Evolutionary conservation across 352 stramenopile genomes (phyloP).

Genomic region (Globisporangium orthogonon): DNA sequence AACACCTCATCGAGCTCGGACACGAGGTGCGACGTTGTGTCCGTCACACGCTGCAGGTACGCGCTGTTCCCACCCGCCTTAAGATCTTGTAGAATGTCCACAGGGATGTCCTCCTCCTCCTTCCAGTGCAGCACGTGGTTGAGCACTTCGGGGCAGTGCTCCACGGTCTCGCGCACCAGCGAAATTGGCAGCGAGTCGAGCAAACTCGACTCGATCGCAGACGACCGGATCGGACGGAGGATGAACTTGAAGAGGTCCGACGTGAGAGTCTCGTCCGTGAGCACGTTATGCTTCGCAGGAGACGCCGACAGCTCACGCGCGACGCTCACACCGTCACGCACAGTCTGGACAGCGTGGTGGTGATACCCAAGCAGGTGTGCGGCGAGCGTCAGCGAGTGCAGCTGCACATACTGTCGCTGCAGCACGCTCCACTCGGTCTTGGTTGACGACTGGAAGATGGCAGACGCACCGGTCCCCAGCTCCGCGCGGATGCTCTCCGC

Average conservation of each 20-base stretch:
- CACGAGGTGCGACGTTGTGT: constrained; percentile 20
- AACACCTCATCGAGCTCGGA: constrained; percentile 20
- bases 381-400: constrained; percentile 57
- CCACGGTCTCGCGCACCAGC: constrained; percentile 67
- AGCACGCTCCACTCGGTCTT: constrained; percentile 45
- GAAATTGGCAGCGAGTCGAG: constrained; percentile 71
- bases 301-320: not conserved
- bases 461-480: not conserved
- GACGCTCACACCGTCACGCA: not conserved
- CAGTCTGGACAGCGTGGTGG: constrained; percentile 26
- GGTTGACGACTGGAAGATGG: constrained; percentile 37
- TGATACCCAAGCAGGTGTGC: constrained; percentile 55
- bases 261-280: constrained; percentile 35
- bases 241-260: constrained; percentile 79
- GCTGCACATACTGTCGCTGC: constrained; percentile 36
- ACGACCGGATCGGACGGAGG: constrained; percentile 66
- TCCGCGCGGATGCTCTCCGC: constrained; percentile 6
- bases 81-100: constrained; percentile 31
- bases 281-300: constrained; percentile 18
- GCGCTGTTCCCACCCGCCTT: constrained; percentile 16
- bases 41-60: constrained; percentile 25
- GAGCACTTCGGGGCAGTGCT: constrained; percentile 68
- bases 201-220: constrained; percentile 72
- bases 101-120: constrained; percentile 51
- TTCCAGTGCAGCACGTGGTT: constrained; percentile 80